Percentiles rank a stretch among this genome's conserved stretches.
Evolutionary conservation across 2,329 filamentous ascomycete species (phyloP).

Genomic region (Penicillium vulpinum): DNA sequence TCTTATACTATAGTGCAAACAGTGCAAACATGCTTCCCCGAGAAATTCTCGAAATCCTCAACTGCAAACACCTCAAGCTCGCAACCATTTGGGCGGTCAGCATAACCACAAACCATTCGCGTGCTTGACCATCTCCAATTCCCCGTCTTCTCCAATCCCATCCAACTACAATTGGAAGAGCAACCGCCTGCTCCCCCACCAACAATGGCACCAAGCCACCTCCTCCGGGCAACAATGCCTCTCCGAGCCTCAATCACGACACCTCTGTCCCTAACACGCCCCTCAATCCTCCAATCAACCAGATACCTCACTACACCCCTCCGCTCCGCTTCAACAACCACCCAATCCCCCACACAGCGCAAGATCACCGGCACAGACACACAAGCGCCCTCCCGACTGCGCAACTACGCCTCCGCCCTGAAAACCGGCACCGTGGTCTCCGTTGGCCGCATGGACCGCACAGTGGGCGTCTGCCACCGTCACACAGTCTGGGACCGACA

Average conservation of each 20-base stretch:
- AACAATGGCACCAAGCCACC: slow-evolving; percentile 32
- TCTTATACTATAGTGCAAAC: slow-evolving; percentile 28
- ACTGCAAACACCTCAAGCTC: slow-evolving; percentile 13
- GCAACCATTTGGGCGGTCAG: slow-evolving; percentile 3
- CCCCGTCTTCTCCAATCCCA: neutral
- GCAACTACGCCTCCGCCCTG: slow-evolving; percentile 37
- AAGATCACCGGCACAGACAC: slow-evolving; percentile 15
- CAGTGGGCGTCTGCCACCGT: slow-evolving; percentile 40
- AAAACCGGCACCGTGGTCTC: slow-evolving; percentile 44
- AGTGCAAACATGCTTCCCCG: slow-evolving; percentile 22
- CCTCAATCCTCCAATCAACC: slow-evolving; percentile 22
- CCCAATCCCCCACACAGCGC: slow-evolving; percentile 4
- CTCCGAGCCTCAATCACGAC: slow-evolving; percentile 30
- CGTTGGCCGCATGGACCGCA: slow-evolving; percentile 44
- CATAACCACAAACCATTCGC: neutral
- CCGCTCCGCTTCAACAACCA: slow-evolving; percentile 21
- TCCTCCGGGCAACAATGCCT: slow-evolving; percentile 36
- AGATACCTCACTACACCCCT: slow-evolving; percentile 18
- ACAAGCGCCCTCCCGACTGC: slow-evolving; percentile 31
- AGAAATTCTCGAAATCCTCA: slow-evolving; percentile 33
- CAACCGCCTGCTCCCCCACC: neutral
- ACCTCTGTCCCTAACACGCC: slow-evolving; percentile 26
- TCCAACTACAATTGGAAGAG: neutral
- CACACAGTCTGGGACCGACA: slow-evolving; percentile 38
- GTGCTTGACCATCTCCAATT: neutral